These are phyloP conservation scores for Neurospora crassa DNA, from an alignment of 2,329 filamentous ascomycete genomes.

Conservation along the genomic window DNA sequence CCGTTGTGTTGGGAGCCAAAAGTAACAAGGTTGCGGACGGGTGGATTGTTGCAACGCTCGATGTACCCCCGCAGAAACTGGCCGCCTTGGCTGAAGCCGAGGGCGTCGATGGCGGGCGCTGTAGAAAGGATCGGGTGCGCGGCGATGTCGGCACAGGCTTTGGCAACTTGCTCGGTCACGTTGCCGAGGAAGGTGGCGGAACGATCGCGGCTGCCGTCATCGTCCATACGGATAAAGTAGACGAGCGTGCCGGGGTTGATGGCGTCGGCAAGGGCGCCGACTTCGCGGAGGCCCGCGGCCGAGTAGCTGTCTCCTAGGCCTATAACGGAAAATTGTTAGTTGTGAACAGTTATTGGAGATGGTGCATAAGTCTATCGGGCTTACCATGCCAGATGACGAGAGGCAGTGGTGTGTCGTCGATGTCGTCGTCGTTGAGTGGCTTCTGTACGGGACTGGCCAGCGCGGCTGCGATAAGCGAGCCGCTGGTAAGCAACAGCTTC, in stretches of 20 bases:
- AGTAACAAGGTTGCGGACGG: conserved; percentile 70
- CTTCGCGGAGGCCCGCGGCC: conserved; percentile 60
- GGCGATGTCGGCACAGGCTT: conserved; percentile 70
- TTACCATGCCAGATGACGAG: conserved; percentile 85
- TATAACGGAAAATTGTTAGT: conserved; percentile 10
- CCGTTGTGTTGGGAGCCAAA: conserved; percentile 91
- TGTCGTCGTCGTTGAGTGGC: conserved; percentile 24
- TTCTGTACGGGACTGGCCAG: conserved; percentile 20
- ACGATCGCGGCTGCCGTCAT: conserved; percentile 59
- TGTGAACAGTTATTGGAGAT: background rate
- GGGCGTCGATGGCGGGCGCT: conserved; percentile 74
- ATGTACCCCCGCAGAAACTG: conserved; percentile 90
- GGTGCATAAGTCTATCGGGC: conserved; percentile 28
- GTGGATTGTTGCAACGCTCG: conserved; percentile 72
- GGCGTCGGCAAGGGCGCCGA: conserved; percentile 62
- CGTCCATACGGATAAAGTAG: conserved; percentile 65
- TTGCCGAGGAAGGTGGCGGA: conserved; percentile 87
- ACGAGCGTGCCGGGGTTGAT: conserved; percentile 77
- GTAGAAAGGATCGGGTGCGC: conserved; percentile 70
- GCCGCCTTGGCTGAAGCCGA: conserved; percentile 93
- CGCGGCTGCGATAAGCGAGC: conserved; percentile 24
- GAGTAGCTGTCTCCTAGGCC: conserved; percentile 63
- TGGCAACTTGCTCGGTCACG: conserved; percentile 64
- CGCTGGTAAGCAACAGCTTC: conserved; percentile 21
- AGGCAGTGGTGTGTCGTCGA: conserved; percentile 63